phyloP scores from a whole-genome alignment of 345 rosid genomes.

The Syzygium aromaticum region DNA sequence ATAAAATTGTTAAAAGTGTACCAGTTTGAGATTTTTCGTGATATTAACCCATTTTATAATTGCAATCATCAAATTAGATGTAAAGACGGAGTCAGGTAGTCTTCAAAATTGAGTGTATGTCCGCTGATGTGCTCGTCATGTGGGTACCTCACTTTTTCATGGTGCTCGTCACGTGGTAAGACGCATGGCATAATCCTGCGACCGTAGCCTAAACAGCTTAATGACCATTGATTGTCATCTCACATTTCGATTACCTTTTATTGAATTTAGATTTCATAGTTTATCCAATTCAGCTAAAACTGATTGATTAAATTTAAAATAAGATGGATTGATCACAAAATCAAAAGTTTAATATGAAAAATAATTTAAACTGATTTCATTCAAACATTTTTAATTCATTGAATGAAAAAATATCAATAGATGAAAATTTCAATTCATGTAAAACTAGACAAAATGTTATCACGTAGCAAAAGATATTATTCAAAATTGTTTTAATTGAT shows the following conservation, averaged over 20 bases:
- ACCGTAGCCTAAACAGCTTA: neutral
- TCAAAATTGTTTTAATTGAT: neutral
- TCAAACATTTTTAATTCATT: neutral
- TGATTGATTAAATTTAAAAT: neutral
- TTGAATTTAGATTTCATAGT: neutral
- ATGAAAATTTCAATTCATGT: neutral
- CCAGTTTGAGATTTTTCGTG: no score
- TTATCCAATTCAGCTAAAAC: neutral
- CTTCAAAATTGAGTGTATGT: neutral
- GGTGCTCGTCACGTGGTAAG: neutral
- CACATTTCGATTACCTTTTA: neutral
- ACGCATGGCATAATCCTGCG: neutral
- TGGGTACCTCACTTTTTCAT: no score
- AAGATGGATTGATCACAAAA: neutral
- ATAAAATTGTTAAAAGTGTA: no score
- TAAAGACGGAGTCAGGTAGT: no score
- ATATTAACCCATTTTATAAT: no score
- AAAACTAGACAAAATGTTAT: neutral
- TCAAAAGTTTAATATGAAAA: neutral
- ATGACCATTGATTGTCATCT: neutral
- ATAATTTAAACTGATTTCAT: neutral
- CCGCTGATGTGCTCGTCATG: accelerated
- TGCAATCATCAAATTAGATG: no score
- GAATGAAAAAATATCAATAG: neutral
- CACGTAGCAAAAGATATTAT: neutral